Percentiles rank a stretch among this genome's conserved stretches.
These are phyloP conservation scores for Mucor ambiguus DNA, from an alignment of 371 early-diverging fungal genomes.

Conservation along the genomic window DNA sequence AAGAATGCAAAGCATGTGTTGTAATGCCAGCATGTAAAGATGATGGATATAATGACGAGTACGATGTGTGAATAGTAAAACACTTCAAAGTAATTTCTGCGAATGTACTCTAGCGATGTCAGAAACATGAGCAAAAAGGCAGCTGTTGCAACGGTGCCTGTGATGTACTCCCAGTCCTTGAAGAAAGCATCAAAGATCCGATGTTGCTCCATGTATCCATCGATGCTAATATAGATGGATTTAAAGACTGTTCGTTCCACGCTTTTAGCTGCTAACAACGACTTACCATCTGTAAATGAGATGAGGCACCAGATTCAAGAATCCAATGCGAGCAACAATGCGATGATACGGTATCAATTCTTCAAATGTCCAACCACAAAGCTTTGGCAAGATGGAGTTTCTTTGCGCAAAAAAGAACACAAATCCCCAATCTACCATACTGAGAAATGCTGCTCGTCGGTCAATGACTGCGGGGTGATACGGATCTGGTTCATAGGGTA, in stretches of 20 bases:
- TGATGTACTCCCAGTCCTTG: conserved; percentile 35
- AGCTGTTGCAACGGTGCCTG: conserved; percentile 46
- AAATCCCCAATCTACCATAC: conserved; percentile 49
- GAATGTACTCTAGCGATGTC: conserved; percentile 44
- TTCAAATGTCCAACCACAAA: conserved; percentile 50
- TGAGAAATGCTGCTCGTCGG: conserved; percentile 50
- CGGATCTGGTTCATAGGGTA: conserved; percentile 25
- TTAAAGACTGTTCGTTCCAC: background rate
- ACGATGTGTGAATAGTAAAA: conserved; percentile 48
- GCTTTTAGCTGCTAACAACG: background rate
- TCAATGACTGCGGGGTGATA: conserved; percentile 22
- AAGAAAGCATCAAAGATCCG: conserved; percentile 29
- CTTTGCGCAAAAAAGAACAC: conserved; percentile 51
- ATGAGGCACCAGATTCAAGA: conserved; percentile 45
- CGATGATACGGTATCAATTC: conserved; percentile 51
- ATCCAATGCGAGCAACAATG: conserved; percentile 47
- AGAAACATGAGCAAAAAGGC: conserved; percentile 44
- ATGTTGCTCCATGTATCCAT: background rate
- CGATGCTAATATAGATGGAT: background rate
- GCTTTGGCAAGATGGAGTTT: conserved; percentile 41
- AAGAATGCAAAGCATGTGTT: conserved; percentile 43
- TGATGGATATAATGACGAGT: conserved; percentile 38
- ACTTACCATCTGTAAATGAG: conserved; percentile 30
- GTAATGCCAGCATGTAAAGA: conserved; percentile 45
- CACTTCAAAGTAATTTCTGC: conserved; percentile 46